Evolutionary conservation across 768 basidiomycete genomes (phyloP).

Genomic region (Lactarius psammicola): DNA sequence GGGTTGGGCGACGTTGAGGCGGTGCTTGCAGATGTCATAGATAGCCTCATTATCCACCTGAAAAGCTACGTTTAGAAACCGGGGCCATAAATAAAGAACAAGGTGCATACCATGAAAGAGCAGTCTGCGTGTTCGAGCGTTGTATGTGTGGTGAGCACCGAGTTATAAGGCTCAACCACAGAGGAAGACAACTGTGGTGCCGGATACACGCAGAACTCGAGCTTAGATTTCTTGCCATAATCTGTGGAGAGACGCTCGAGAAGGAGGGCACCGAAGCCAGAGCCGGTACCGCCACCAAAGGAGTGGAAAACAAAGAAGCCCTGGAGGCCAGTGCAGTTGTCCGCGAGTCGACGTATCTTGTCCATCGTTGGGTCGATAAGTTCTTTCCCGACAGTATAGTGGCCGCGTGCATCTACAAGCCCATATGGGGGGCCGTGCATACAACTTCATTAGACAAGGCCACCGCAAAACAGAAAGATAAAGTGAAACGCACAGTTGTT

Average conservation of each 20-base stretch:
- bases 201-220: constrained; percentile 97
- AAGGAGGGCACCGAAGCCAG: constrained; percentile 94
- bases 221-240: constrained; percentile 98
- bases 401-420: constrained; percentile 85
- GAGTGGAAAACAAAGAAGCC: constrained; percentile 99
- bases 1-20: constrained; percentile 78
- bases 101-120: constrained; percentile 84
- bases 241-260: constrained; percentile 95
- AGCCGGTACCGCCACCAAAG: constrained; percentile 98
- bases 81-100: not conserved
- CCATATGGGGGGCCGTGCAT: constrained; percentile 2
- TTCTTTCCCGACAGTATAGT: constrained; percentile 98
- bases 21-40: constrained; percentile 99
- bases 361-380: constrained; percentile 96
- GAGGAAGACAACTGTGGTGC: constrained; percentile 91
- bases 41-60: constrained; percentile 99
- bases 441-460: constrained; percentile 13
- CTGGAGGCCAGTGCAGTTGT: constrained; percentile 95
- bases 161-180: constrained; percentile 98
- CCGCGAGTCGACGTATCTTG: constrained; percentile 89
- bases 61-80: not conserved
- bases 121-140: constrained; percentile 99
- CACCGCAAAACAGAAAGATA: constrained; percentile 20
- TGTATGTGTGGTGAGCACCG: constrained; percentile 94
- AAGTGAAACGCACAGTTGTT: constrained; percentile 79